Conservation (phyloP, 2,329 filamentous ascomycete species). For the Hypoxylon sp. region DNA sequence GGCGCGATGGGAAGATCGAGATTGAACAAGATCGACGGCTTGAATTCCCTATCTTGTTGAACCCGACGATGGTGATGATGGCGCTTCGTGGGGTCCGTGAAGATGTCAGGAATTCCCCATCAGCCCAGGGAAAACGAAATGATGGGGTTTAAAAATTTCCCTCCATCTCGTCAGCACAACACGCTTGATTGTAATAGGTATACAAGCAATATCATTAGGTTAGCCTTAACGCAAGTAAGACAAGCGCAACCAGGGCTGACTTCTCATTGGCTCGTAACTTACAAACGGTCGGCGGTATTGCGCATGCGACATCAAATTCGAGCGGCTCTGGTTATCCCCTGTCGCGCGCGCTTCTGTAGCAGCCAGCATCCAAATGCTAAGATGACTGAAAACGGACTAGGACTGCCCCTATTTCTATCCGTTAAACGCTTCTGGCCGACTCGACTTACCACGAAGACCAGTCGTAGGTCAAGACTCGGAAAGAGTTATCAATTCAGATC, state of each 20-base stretch:
- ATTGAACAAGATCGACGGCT: slow-evolving; percentile 34
- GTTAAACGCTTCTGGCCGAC: slow-evolving; percentile 2
- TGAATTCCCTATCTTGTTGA: slow-evolving; percentile 23
- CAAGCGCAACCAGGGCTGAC: neutral
- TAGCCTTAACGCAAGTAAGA: slow-evolving; percentile 22
- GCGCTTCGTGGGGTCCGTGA: slow-evolving; percentile 24
- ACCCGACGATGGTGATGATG: slow-evolving; percentile 14
- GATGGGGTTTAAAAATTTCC: slow-evolving; percentile 18
- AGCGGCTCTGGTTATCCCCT: slow-evolving; percentile 15
- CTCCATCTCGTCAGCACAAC: slow-evolving; percentile 10
- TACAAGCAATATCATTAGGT: neutral
- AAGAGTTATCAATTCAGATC: too few species aligned
- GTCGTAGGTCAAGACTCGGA: neutral
- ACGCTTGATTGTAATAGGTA: neutral
- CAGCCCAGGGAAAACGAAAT: slow-evolving; percentile 4
- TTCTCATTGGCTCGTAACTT: slow-evolving; percentile 10
- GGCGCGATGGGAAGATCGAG: slow-evolving; percentile 36
- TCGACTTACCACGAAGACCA: neutral
- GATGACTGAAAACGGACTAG: neutral
- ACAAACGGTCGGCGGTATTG: slow-evolving; percentile 7
- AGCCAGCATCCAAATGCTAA: neutral
- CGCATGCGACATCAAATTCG: too few species aligned
- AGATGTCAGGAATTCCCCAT: slow-evolving; percentile 33
- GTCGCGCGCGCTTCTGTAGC: slow-evolving; percentile 37
- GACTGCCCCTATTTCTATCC: slow-evolving; percentile 13